Evolutionary conservation across 371 early-diverging fungal genomes (phyloP).

Genomic region (Batkoa obscura): DNA sequence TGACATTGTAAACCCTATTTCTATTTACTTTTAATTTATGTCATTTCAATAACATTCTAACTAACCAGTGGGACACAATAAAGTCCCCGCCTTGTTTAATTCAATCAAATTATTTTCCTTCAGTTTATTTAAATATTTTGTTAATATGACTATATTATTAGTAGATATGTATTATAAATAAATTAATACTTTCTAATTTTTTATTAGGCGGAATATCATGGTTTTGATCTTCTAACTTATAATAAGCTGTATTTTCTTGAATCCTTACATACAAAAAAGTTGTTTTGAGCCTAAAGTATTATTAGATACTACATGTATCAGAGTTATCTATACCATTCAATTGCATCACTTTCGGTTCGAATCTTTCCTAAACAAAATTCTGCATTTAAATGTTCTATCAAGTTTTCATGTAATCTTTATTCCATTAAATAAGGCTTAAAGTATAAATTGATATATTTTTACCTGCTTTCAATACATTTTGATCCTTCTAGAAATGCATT

Average conservation of each 20-base stretch:
- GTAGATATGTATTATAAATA: neutral
- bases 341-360: conserved; percentile 21
- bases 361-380: conserved; percentile 63
- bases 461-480: conserved; percentile 44
- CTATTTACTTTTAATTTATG: conserved; percentile 12
- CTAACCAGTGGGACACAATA: conserved; percentile 11
- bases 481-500: conserved; percentile 28
- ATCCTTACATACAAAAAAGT: conserved; percentile 52
- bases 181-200: conserved; percentile 21
- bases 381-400: conserved; percentile 65
- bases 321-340: conserved; percentile 29
- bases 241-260: conserved; percentile 33
- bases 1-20: conserved; percentile 26
- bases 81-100: neutral
- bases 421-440: conserved; percentile 2
- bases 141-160: conserved; percentile 21
- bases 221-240: conserved; percentile 18
- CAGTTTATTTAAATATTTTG: conserved; percentile 21
- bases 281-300: conserved; percentile 32
- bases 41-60: too few species aligned
- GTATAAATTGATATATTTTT: conserved; percentile 12
- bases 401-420: conserved; percentile 36
- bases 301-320: neutral
- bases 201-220: conserved; percentile 13
- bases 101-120: conserved; percentile 10